Evolutionary conservation across 192 early-diverging fungal genomes (phyloP).

Genomic region (Backusella macrospora): DNA sequence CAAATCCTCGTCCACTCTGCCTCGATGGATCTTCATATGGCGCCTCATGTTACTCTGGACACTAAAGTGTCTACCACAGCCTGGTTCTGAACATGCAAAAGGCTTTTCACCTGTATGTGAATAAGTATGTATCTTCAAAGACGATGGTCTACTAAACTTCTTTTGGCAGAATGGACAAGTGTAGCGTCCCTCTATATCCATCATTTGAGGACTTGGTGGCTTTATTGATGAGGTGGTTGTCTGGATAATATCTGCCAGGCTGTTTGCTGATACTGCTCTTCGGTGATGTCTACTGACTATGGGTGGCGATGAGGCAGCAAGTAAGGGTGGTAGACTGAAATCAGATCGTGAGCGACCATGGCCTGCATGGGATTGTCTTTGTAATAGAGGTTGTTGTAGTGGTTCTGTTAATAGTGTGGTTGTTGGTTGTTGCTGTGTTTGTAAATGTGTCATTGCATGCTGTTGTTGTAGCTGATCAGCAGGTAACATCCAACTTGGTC

Average conservation of each 20-base stretch:
- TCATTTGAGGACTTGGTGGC: neutral
- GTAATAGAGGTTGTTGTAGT: neutral
- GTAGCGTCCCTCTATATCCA: neutral
- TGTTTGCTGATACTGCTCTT: constrained; percentile 16
- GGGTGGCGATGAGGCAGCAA: neutral
- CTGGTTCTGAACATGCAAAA: constrained; percentile 61
- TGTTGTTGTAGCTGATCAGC: constrained; percentile 4
- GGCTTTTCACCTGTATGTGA: constrained; percentile 83
- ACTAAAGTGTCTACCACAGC: constrained; percentile 70
- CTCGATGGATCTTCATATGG: constrained; percentile 60
- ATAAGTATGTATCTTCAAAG: constrained; percentile 68
- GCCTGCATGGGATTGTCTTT: constrained; percentile 14
- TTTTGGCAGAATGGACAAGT: constrained; percentile 63
- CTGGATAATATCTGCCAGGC: neutral
- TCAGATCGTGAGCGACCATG: constrained; percentile 15
- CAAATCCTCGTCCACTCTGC: neutral
- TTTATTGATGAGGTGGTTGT: neutral
- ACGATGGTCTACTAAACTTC: constrained; percentile 69
- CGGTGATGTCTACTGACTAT: neutral
- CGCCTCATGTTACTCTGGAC: constrained; percentile 77
- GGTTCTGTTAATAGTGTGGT: neutral
- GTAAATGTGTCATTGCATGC: neutral
- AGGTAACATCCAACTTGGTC: constrained; percentile 8
- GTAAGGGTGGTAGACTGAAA: constrained; percentile 3
- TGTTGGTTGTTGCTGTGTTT: neutral